These are phyloP conservation scores for Dryas octopetala DNA, from an alignment of 306 rosid species.

Conservation along the genomic window DNA sequence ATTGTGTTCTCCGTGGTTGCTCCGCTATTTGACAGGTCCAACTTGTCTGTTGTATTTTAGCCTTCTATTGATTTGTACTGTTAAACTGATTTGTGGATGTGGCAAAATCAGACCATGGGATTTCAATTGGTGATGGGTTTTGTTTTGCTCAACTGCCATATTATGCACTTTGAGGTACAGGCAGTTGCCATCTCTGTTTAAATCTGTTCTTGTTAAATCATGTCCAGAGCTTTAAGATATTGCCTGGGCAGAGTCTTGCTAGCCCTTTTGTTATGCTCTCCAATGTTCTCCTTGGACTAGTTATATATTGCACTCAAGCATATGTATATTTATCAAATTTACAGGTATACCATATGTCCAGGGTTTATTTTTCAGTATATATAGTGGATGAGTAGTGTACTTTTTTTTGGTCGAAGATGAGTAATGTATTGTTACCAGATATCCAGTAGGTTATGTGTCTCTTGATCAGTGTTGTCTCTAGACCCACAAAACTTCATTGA, in stretches of 20 bases:
- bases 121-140: slow-evolving; percentile 23
- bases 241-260: background rate
- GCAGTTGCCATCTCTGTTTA: slow-evolving; percentile 25
- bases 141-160: slow-evolving; percentile 11
- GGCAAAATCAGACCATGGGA: slow-evolving; percentile 19
- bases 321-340: too few species aligned
- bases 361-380: too few species aligned
- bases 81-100: slow-evolving; percentile 41
- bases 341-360: too few species aligned
- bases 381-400: too few species aligned
- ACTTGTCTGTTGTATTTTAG: slow-evolving; percentile 30
- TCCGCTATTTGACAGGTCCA: slow-evolving; percentile 11
- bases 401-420: too few species aligned
- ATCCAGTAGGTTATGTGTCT: too few species aligned
- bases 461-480: too few species aligned
- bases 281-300: too few species aligned
- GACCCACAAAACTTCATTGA: too few species aligned
- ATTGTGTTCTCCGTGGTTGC: slow-evolving; percentile 16
- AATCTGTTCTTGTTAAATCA: slow-evolving; percentile 15
- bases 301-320: too few species aligned
- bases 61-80: slow-evolving; percentile 36
- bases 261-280: too few species aligned
- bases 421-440: too few species aligned
- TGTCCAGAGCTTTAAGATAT: slow-evolving; percentile 14
- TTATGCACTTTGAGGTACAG: slow-evolving; percentile 6